These are phyloP conservation scores for Sarocladium strictum DNA, from an alignment of 2,329 filamentous ascomycete species.

Conservation along the genomic window DNA sequence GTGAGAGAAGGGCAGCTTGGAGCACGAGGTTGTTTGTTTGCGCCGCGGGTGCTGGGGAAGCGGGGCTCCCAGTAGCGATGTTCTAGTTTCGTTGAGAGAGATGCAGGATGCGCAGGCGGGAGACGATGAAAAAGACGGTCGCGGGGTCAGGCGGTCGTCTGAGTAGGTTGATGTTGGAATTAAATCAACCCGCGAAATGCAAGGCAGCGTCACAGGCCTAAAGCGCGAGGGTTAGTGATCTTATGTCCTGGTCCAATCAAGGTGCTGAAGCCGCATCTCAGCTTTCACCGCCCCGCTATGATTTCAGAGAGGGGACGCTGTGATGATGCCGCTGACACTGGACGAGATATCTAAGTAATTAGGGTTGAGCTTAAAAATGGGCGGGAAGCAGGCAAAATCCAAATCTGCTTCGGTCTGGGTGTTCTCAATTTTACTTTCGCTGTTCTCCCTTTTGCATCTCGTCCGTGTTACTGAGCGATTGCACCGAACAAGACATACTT, in stretches of 20 bases:
- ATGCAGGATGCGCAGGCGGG: neutral
- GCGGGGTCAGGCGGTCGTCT: neutral
- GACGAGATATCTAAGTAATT: too few species aligned
- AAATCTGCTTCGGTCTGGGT: too few species aligned
- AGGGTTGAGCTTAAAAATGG: too few species aligned
- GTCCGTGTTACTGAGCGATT: too few species aligned
- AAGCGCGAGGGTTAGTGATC: neutral
- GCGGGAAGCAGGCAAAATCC: too few species aligned
- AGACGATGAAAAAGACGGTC: neutral
- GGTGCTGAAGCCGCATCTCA: conserved; percentile 2
- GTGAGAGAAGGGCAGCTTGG: neutral
- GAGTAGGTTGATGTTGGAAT: neutral
- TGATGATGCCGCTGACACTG: neutral
- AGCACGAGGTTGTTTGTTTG: neutral
- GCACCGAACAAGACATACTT: too few species aligned
- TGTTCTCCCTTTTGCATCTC: too few species aligned
- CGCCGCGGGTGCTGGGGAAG: neutral
- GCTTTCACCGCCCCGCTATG: conserved; percentile 8
- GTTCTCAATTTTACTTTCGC: too few species aligned
- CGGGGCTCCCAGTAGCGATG: neutral
- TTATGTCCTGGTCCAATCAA: neutral
- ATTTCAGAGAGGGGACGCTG: neutral
- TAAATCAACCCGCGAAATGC: neutral
- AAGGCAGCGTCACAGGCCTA: conserved; percentile 1
- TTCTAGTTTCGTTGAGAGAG: neutral